Evolutionary conservation across 2,329 filamentous ascomycete genomes (phyloP).

Genomic region (Macrophomina phaseolina): DNA sequence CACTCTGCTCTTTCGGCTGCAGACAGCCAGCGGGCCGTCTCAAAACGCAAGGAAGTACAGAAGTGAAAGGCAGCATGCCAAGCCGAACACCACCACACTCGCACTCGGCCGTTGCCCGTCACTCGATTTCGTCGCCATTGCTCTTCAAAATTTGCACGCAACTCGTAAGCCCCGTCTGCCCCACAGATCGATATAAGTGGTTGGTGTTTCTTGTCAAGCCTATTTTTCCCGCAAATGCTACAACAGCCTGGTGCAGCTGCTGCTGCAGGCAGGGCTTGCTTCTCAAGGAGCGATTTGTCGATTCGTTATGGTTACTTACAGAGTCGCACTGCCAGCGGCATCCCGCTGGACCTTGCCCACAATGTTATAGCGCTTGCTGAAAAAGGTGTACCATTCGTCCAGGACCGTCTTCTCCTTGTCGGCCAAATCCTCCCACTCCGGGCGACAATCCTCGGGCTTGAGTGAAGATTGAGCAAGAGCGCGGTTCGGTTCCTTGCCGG

Average conservation of each 20-base stretch:
- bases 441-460: conserved; percentile 78
- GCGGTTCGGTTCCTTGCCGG: conserved; percentile 93
- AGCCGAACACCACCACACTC: conserved; percentile 5
- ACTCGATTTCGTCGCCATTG: conserved; percentile 3
- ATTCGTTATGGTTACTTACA: conserved; percentile 26
- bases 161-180: conserved; percentile 14
- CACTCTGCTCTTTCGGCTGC: background rate
- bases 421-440: conserved; percentile 82
- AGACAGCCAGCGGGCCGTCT: background rate
- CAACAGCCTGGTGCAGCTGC: conserved; percentile 6
- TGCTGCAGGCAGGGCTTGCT: background rate
- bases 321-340: conserved; percentile 21
- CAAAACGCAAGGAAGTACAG: conserved; percentile 19
- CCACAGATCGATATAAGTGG: background rate
- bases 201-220: background rate
- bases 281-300: background rate
- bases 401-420: conserved; percentile 86
- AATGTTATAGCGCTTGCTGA: conserved; percentile 95
- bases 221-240: background rate
- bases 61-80: conserved; percentile 8
- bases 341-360: conserved; percentile 60
- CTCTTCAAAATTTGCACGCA: conserved; percentile 3
- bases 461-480: conserved; percentile 86
- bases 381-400: conserved; percentile 94
- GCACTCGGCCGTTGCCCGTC: background rate